These are phyloP conservation scores for Allium sativum DNA, from an alignment of 106 monocot genomes.

Conservation along the genomic window DNA sequence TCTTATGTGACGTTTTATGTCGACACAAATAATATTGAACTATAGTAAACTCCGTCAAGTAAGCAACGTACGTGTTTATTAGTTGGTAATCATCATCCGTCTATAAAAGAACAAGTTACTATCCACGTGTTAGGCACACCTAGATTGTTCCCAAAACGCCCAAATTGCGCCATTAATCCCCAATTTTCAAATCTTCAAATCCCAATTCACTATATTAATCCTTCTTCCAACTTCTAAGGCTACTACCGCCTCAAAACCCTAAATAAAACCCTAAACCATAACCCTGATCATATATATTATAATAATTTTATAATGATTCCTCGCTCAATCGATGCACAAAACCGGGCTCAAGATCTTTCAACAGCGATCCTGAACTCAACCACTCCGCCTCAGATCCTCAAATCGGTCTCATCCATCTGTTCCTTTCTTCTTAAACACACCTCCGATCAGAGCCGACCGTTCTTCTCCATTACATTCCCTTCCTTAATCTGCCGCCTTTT, in stretches of 20 bases:
- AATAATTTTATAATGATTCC: neutral
- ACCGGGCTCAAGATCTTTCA: constrained; percentile 47
- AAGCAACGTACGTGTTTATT: too few species aligned
- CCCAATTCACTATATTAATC: neutral
- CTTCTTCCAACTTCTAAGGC: neutral
- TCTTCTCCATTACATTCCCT: constrained; percentile 79
- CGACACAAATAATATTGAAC: too few species aligned
- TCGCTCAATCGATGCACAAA: constrained; percentile 32
- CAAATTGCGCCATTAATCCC: neutral
- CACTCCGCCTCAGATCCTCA: constrained; percentile 31
- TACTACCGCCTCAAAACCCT: neutral
- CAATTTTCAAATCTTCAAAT: constrained; percentile 3
- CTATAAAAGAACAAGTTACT: too few species aligned
- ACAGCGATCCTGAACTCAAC: constrained; percentile 34
- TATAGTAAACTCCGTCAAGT: too few species aligned
- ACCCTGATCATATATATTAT: constrained; percentile 9
- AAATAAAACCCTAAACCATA: constrained; percentile 11
- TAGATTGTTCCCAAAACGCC: too few species aligned
- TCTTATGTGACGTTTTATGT: too few species aligned
- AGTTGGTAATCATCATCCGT: too few species aligned
- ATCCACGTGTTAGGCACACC: too few species aligned
- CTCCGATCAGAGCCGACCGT: constrained; percentile 47
- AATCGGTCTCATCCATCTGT: constrained; percentile 28
- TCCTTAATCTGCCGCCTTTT: constrained; percentile 69
- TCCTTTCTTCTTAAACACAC: constrained; percentile 58